Base-by-base conservation (phyloP, 805 yeast genomes). In the Yarrowia sp. region DNA sequence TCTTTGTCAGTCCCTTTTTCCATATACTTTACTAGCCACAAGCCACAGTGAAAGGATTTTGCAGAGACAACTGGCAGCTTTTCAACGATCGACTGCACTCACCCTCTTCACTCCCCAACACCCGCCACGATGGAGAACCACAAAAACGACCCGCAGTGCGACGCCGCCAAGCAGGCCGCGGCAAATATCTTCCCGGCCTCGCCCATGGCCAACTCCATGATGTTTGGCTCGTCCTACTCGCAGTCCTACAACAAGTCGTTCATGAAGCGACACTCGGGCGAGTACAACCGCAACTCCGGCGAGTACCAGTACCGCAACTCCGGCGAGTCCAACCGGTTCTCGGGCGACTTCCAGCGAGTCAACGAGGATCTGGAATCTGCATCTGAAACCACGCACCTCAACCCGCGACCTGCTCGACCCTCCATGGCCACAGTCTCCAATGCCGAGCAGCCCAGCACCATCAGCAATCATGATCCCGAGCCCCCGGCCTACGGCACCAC, bases 171-270 rank as follows among this genome's bases (percentile, higher is more conserved):
- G 22, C 22, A 42, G 12, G 56, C 56, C 19, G 42, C 56, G 21
- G 41, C 42, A 24, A 33, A 33, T 24, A 35, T 39, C 36, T 38
- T 55, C 21, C 47, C 47, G 32, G 46, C 61, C 18, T 55, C 61
- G 44, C 59, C 59, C 42, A 55, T 39, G 47, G 61, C 61, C 24
- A 55, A 55, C 61, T 55, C 61, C 47, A 55, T 55, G 61, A 55
- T 55, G 61, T 38, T 55, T 19, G 61, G 61, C 41, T 51, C 59
- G 25, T 39, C 61, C 9, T 55, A 24, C 32, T 51, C 58, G 6
- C 58, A 51, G 58, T 51, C 58, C 13, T 51, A 51, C 42, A 51
- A 35, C 32, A 33, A 51, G 32, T 51, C 58, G n/a, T 51, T 51
- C 58, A 51, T 51, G 58, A 51, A 51, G 13, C 58, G 42, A 35